phyloP scores from a whole-genome alignment of 1,284 basidiomycete species.

The Apiotrichum sp. region DNA sequence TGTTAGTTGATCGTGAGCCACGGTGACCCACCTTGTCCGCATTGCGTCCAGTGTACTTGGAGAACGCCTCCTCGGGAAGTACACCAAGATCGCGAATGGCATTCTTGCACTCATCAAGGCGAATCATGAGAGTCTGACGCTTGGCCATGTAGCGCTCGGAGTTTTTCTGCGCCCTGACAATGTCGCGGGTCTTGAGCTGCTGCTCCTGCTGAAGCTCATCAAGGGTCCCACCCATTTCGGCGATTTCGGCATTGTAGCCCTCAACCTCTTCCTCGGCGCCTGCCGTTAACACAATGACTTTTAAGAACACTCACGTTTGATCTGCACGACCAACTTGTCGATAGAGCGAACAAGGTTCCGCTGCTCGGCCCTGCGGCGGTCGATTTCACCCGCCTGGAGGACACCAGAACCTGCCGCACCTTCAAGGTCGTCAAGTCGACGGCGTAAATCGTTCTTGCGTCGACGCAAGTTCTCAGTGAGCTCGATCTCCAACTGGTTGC shows the following conservation, averaged over 20 bases:
- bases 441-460: slow-evolving; percentile 67
- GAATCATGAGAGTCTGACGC: slow-evolving; percentile 69
- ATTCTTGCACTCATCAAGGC: slow-evolving; percentile 88
- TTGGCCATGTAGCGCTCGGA: slow-evolving; percentile 92
- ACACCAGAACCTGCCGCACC: slow-evolving; percentile 58
- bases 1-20: slow-evolving; percentile 50
- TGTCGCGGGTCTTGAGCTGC: slow-evolving; percentile 73
- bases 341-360: slow-evolving; percentile 61
- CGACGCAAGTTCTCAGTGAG: slow-evolving; percentile 80
- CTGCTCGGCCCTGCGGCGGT: slow-evolving; percentile 63
- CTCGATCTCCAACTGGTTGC: slow-evolving; percentile 83
- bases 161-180: slow-evolving; percentile 85
- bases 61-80: slow-evolving; percentile 92
- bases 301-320: slow-evolving; percentile 54
- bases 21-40: slow-evolving; percentile 55
- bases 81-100: slow-evolving; percentile 95
- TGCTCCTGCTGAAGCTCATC: slow-evolving; percentile 77
- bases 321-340: slow-evolving; percentile 57
- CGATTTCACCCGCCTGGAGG: slow-evolving; percentile 57
- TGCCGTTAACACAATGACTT: slow-evolving; percentile 20
- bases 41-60: slow-evolving; percentile 80
- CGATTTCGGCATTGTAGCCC: slow-evolving; percentile 59
- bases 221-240: slow-evolving; percentile 59
- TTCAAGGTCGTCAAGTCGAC: slow-evolving; percentile 68
- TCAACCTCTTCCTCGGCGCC: slow-evolving; percentile 53